Evolutionary conservation across 805 yeast genomes (phyloP).

Genomic region (Yamadazyma phyllophila): DNA sequence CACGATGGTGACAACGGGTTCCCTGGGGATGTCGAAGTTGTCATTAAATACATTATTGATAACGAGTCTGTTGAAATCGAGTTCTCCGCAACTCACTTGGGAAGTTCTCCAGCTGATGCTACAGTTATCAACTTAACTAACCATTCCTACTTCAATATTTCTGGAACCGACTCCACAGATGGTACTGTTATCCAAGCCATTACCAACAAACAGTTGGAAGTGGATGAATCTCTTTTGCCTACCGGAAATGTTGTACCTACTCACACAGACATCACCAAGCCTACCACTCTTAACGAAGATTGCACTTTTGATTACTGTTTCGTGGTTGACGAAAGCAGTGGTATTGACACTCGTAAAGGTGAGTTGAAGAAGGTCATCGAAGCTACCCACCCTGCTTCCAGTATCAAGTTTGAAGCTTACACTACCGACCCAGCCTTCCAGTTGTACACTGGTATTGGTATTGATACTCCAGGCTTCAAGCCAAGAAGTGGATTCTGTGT

Average conservation of each 20-base stretch:
- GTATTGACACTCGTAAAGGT: conserved; percentile 47
- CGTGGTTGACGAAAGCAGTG: conserved; percentile 38
- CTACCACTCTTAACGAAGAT: conserved; percentile 18
- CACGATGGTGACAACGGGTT: conserved; percentile 52
- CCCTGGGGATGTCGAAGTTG: conserved; percentile 54
- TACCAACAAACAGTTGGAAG: conserved; percentile 41
- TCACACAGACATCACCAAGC: conserved; percentile 20
- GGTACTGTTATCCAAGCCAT: conserved; percentile 33
- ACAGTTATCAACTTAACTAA: conserved; percentile 60
- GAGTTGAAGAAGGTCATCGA: conserved; percentile 37
- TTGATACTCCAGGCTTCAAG: conserved; percentile 34
- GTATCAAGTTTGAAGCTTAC: conserved; percentile 38
- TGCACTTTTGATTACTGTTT: conserved; percentile 47
- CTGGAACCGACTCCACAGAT: conserved; percentile 26
- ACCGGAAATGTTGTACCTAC: conserved; percentile 43
- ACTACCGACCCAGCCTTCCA: conserved; percentile 70
- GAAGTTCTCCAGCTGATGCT: conserved; percentile 29
- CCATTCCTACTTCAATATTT: conserved; percentile 60
- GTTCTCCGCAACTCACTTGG: conserved; percentile 39
- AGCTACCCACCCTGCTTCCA: conserved; percentile 46
- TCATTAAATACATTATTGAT: conserved; percentile 45
- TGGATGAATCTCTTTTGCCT: conserved; percentile 39
- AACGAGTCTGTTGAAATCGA: conserved; percentile 45
- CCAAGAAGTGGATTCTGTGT: conserved; percentile 57
- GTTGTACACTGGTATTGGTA: conserved; percentile 59